phyloP scores from a whole-genome alignment of 2,329 filamentous ascomycete species.

The Colletotrichum echinochloae region DNA sequence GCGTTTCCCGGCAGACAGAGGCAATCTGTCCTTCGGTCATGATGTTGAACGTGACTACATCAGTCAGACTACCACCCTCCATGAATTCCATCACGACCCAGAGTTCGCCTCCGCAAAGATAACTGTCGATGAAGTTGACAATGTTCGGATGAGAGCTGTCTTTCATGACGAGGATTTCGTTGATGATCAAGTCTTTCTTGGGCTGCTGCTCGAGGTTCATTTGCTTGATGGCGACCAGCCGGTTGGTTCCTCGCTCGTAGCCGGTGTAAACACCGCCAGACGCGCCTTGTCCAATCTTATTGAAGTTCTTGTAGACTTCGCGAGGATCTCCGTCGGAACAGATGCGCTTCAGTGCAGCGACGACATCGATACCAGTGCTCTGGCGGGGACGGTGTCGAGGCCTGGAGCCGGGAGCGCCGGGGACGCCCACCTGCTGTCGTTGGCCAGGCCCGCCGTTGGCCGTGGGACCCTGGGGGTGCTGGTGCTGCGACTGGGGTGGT shows the following conservation, averaged over 20 bases:
- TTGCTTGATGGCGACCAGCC: constrained; percentile 97
- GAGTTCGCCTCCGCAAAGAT: constrained; percentile 86
- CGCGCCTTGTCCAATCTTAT: constrained; percentile 96
- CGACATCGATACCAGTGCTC: constrained; percentile 84
- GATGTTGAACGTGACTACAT: constrained; percentile 99
- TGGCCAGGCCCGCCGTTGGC: constrained; percentile 50
- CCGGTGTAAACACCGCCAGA: constrained; percentile 96
- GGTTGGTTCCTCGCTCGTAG: constrained; percentile 84
- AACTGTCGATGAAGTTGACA: constrained; percentile 99
- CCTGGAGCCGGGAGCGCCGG: constrained; percentile 60
- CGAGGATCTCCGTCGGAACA: constrained; percentile 92
- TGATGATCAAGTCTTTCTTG: constrained; percentile 99
- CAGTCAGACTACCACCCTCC: constrained; percentile 97
- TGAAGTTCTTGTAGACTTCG: constrained; percentile 86
- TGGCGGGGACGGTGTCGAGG: constrained; percentile 83
- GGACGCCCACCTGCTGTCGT: constrained; percentile 52
- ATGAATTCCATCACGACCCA: constrained; percentile 99
- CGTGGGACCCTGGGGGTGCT: constrained; percentile 38
- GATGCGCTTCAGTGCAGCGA: constrained; percentile 86
- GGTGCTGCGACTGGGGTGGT: constrained; percentile 62
- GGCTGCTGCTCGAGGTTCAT: constrained; percentile 99
- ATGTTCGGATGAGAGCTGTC: constrained; percentile 98
- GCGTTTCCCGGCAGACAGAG: constrained; percentile 91
- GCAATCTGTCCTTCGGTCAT: constrained; percentile 99
- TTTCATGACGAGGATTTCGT: constrained; percentile 99